These are phyloP conservation scores for Coprinopsis cinerea DNA, from an alignment of 768 basidiomycete species.

Conservation along the genomic window DNA sequence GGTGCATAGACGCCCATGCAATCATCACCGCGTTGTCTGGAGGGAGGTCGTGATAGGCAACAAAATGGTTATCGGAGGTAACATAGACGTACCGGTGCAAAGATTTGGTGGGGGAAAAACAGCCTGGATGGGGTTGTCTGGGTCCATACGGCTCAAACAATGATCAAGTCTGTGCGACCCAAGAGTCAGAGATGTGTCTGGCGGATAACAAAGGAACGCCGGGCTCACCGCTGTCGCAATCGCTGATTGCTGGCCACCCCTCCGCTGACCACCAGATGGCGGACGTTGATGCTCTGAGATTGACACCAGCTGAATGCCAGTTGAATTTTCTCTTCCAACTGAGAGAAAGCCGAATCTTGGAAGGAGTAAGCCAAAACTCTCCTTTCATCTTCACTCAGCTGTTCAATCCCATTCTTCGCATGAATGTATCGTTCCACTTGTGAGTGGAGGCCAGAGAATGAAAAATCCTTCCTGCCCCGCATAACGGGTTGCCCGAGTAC, in stretches of 20 bases:
- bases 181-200: not conserved
- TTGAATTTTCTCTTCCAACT: constrained; percentile 69
- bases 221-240: constrained; percentile 55
- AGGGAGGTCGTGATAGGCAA: not conserved
- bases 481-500: constrained; percentile 6
- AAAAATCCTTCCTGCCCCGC: constrained; percentile 43
- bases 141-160: constrained; percentile 20
- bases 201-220: not conserved
- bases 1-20: constrained; percentile 83
- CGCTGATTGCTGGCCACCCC: constrained; percentile 87
- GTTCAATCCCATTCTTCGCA: constrained; percentile 34
- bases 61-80: not conserved
- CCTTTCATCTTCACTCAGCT: constrained; percentile 32
- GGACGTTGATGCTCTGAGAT: constrained; percentile 36
- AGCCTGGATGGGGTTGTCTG: constrained; percentile 32
- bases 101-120: constrained; percentile 72
- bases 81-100: constrained; percentile 63
- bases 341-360: constrained; percentile 63
- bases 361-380: constrained; percentile 62
- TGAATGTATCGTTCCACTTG: constrained; percentile 55
- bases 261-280: constrained; percentile 76
- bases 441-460: constrained; percentile 74
- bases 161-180: not conserved
- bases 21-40: constrained; percentile 97
- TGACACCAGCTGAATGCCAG: constrained; percentile 45